Conservation (phyloP, 345 rosid species). For the Tarenaya hassleriana region DNA sequence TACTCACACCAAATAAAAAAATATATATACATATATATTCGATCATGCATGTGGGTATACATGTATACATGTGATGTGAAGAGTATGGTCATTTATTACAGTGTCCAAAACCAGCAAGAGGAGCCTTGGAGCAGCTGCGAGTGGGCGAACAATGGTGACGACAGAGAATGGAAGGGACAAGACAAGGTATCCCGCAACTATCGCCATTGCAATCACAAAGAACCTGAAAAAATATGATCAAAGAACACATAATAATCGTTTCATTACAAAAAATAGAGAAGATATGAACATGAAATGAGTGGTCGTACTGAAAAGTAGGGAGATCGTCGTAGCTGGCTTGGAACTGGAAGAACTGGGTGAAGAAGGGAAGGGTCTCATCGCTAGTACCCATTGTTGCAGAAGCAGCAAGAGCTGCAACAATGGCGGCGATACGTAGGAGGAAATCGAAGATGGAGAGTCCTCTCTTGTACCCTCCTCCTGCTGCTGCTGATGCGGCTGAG, state of each 20-base stretch:
- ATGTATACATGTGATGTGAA: not conserved
- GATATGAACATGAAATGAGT: too few relatives aligned
- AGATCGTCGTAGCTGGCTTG: constrained; percentile 83
- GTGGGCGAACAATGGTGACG: constrained; percentile 68
- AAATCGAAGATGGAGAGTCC: constrained; percentile 68
- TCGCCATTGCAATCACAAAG: constrained; percentile 66
- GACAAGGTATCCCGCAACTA: constrained; percentile 59
- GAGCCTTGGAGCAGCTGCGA: constrained; percentile 53
- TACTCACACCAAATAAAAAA: not conserved
- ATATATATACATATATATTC: not conserved
- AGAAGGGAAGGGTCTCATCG: constrained; percentile 80
- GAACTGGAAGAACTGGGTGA: constrained; percentile 86
- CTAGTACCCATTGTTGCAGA: constrained; percentile 71
- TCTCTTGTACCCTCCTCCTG: constrained; percentile 43
- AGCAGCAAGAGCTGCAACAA: constrained; percentile 45
- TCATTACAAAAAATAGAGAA: not conserved
- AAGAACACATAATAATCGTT: constrained; percentile 9
- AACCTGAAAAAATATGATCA: constrained; percentile 40
- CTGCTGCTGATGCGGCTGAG: constrained; percentile 16
- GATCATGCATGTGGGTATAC: too few relatives aligned
- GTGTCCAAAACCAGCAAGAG: constrained; percentile 65
- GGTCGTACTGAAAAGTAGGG: constrained; percentile 50
- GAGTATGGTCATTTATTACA: constrained; percentile 34
- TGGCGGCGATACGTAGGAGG: constrained; percentile 59
- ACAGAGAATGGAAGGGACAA: constrained; percentile 88